Evolutionary conservation across 305 asterid species (phyloP).

Genomic region (Solanum hybrid): DNA sequence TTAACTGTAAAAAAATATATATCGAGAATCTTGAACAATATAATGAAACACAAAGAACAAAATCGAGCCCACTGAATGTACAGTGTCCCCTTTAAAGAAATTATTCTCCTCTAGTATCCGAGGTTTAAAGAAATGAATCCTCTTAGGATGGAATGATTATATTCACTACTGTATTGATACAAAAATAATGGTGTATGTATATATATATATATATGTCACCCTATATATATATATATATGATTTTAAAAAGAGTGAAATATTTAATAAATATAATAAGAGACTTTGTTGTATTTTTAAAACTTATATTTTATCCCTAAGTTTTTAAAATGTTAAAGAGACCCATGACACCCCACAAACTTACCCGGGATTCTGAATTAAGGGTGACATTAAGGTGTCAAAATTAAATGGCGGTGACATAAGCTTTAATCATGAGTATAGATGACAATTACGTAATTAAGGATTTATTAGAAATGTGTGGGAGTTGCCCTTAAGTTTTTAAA

Average conservation of each 20-base stretch:
- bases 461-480: neutral
- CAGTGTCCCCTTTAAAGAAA: neutral
- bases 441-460: neutral
- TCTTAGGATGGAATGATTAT: neutral
- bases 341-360: neutral
- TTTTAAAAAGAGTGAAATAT: neutral
- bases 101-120: no score
- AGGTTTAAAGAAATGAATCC: no score
- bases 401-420: no score
- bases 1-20: neutral
- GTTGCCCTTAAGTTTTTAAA: neutral
- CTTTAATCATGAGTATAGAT: neutral
- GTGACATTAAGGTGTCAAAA: no score
- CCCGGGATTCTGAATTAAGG: no score
- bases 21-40: neutral
- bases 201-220: no score
- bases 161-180: neutral
- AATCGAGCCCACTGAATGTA: neutral
- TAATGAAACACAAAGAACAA: neutral
- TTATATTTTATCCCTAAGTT: no score
- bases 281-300: neutral
- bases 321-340: neutral
- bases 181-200: no score
- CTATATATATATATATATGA: no score
- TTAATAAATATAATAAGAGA: neutral